These are phyloP conservation scores for Amanita thiersii DNA, from an alignment of 768 basidiomycete species.

Conservation along the genomic window DNA sequence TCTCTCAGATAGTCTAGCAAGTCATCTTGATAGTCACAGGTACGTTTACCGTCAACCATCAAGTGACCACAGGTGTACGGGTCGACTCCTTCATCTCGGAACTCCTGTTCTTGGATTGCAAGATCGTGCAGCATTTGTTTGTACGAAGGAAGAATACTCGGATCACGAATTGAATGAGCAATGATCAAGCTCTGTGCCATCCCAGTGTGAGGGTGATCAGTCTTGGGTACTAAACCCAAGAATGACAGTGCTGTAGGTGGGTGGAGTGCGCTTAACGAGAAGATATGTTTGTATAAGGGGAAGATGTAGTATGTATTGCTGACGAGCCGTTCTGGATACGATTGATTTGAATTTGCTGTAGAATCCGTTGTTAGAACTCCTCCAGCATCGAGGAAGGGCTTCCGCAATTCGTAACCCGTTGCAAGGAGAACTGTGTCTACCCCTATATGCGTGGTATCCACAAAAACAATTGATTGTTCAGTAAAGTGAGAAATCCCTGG, in stretches of 20 bases:
- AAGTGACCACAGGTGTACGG: conserved; percentile 42
- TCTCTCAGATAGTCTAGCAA: conserved; percentile 25
- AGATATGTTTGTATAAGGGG: conserved; percentile 23
- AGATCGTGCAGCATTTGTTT: conserved; percentile 19
- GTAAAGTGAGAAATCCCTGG: neutral
- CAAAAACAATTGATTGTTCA: conserved; percentile 33
- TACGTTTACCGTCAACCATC: conserved; percentile 21
- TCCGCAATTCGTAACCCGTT: conserved; percentile 46
- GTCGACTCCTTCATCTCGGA: conserved; percentile 35
- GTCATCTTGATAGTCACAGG: conserved; percentile 34
- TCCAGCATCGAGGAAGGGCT: conserved; percentile 21
- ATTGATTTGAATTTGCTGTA: neutral
- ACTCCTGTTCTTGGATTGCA: conserved; percentile 27
- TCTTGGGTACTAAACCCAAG: conserved; percentile 41
- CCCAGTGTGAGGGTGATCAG: conserved; percentile 41
- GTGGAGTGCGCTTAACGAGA: conserved; percentile 38
- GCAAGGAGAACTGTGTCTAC: conserved; percentile 43
- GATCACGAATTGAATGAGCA: conserved; percentile 35
- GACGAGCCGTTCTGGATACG: conserved; percentile 17
- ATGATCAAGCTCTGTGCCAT: conserved; percentile 41
- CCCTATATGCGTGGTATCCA: conserved; percentile 32
- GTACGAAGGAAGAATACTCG: conserved; percentile 25
- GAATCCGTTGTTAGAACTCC: neutral
- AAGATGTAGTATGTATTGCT: neutral
- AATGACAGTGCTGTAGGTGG: conserved; percentile 48